Evolutionary conservation across 169 alveolate species (phyloP).

Genomic region (Theileria parva): DNA sequence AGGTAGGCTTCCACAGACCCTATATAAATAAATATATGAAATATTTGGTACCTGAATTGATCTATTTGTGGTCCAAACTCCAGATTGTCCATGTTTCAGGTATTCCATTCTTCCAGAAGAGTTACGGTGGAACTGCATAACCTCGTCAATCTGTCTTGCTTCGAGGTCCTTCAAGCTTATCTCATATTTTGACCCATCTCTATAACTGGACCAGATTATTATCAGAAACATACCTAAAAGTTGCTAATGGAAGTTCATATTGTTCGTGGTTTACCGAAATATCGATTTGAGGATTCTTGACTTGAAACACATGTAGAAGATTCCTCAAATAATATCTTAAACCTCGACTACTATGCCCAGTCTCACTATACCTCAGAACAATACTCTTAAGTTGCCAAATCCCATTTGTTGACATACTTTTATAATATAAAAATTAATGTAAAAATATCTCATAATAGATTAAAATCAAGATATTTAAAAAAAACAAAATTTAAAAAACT

Average conservation of each 20-base stretch:
- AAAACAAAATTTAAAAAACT: too few relatives aligned
- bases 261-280: constrained; percentile 76
- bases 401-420: constrained; percentile 73
- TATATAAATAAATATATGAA: constrained; percentile 19
- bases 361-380: constrained; percentile 73
- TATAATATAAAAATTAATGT: too few relatives aligned
- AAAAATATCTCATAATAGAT: too few relatives aligned
- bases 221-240: constrained; percentile 60
- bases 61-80: constrained; percentile 74
- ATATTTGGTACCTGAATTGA: constrained; percentile 69
- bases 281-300: constrained; percentile 71
- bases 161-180: constrained; percentile 79
- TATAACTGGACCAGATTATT: constrained; percentile 34
- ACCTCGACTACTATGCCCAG: constrained; percentile 80
- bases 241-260: constrained; percentile 77
- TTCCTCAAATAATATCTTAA: constrained; percentile 72
- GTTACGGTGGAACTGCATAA: constrained; percentile 73
- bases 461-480: too few relatives aligned
- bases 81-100: constrained; percentile 76
- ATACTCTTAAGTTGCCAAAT: constrained; percentile 76
- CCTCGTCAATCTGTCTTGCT: constrained; percentile 77
- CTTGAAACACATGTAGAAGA: constrained; percentile 69
- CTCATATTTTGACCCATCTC: constrained; percentile 77
- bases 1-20: constrained; percentile 86
- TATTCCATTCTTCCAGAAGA: constrained; percentile 74